Base-by-base conservation (phyloP, 352 stramenopile genomes). In the Blastocystis sp. region DNA sequence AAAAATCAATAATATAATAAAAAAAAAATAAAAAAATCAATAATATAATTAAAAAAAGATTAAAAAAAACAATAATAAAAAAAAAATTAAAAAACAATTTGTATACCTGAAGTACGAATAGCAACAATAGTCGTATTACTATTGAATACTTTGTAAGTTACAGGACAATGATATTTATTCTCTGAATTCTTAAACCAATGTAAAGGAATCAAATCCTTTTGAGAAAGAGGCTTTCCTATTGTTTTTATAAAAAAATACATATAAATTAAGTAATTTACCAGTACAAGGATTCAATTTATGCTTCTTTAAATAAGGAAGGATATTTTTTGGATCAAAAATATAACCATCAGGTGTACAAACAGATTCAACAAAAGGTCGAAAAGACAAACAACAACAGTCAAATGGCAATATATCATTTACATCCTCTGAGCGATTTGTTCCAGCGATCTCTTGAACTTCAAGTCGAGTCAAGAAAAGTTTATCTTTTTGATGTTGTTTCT, bases 331-430 rank as follows among this genome's bases (percentile, higher is more conserved):
- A 58, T 97, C 89, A 73, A 97, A 97, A 23, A 97, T 69, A 44
- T 95, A 83, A 7, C 89, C 91, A 33, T 49, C 43, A 74, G 46
- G 10, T 28, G 28, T 55, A n/a, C 31, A 47, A 25, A 67, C 48
- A n/a, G 59, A 56, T 42, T 89, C 79, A 57, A 49, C 65, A 81
- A 80, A 55, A 68, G 77, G 72, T 79, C 89, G 81, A 39, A 96
- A 75, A 1, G 80, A 93, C 65, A 98, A 83, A 19, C 89, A 84
- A 68, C 91, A 98, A 75, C 87, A 95, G 65, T 95, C 83, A 72
- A 96, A 97, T 30, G 88, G 85, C 24, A 98, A 72, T 9, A 80
- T 79, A 80, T 65, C 36, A 52, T 67, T 55, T 33, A 71, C 55
- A 13, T 64, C 34, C 19, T 42, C 52, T 54, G 27, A 34, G 6